phyloP scores from a whole-genome alignment of 164 flowering plant species.

The Stephania japonica region DNA sequence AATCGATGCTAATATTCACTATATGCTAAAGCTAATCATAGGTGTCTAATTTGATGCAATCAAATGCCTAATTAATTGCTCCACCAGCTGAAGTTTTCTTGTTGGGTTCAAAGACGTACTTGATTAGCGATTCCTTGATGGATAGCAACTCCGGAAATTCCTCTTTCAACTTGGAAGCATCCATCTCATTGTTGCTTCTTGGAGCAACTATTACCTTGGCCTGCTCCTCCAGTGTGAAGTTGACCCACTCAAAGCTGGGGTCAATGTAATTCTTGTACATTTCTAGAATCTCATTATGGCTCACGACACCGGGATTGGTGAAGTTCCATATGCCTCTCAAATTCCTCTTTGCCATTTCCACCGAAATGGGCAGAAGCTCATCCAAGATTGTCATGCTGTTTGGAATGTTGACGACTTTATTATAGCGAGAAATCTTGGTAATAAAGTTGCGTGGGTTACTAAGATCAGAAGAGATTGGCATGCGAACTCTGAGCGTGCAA shows the following conservation, averaged over 20 bases:
- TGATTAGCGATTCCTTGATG: slow-evolving; percentile 12
- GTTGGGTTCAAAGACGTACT: slow-evolving; percentile 16
- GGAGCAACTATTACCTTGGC: slow-evolving; percentile 14
- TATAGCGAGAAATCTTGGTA: slow-evolving; percentile 12
- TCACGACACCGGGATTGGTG: slow-evolving; percentile 13
- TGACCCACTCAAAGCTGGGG: slow-evolving; percentile 8
- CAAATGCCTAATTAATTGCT: slow-evolving; percentile 2
- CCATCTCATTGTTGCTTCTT: slow-evolving; percentile 13
- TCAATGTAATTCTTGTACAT: slow-evolving; percentile 12
- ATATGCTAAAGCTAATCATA: background rate
- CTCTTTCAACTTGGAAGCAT: slow-evolving; percentile 12
- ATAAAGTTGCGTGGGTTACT: slow-evolving; percentile 14
- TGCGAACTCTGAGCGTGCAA: slow-evolving; percentile 15
- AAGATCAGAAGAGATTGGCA: slow-evolving; percentile 12
- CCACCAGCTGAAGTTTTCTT: slow-evolving; percentile 10
- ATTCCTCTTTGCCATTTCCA: slow-evolving; percentile 13
- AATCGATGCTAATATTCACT: slow-evolving; percentile 1
- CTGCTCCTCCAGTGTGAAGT: slow-evolving; percentile 12
- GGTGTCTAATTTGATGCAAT: background rate
- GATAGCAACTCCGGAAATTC: slow-evolving; percentile 13
- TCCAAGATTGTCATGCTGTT: slow-evolving; percentile 14
- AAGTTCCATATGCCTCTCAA: slow-evolving; percentile 11
- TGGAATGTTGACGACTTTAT: slow-evolving; percentile 14
- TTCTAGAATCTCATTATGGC: slow-evolving; percentile 12
- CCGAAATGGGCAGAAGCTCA: slow-evolving; percentile 10